Conservation (phyloP, 495 filamentous ascomycete genomes). For the Rhypophila decipiens region DNA sequence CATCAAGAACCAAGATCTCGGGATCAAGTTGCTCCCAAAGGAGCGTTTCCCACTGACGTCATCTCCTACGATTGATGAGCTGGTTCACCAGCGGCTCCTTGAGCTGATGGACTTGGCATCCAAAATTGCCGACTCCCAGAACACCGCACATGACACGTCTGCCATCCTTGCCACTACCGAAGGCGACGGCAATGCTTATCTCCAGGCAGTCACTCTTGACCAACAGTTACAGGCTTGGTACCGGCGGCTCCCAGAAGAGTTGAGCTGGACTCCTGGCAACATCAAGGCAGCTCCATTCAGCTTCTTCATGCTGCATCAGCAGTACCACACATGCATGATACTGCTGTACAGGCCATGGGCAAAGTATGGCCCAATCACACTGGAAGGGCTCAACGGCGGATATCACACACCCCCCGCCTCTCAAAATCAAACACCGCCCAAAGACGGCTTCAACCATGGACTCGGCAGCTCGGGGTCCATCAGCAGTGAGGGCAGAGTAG, state of each 20-base stretch:
- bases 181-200: slow-evolving; percentile 34
- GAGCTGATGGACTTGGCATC: slow-evolving; percentile 49
- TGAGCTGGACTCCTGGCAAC: slow-evolving; percentile 44
- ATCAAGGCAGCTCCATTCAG: slow-evolving; percentile 42
- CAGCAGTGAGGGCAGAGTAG: slow-evolving; percentile 31
- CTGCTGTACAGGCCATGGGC: slow-evolving; percentile 46
- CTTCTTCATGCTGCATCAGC: slow-evolving; percentile 48
- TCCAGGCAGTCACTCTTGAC: slow-evolving; percentile 40
- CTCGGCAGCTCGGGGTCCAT: background rate
- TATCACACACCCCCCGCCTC: background rate
- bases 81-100: slow-evolving; percentile 40
- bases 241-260: slow-evolving; percentile 35
- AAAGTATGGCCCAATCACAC: slow-evolving; percentile 32
- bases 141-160: slow-evolving; percentile 8
- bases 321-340: slow-evolving; percentile 46
- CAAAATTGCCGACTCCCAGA: slow-evolving; percentile 38
- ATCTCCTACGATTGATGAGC: slow-evolving; percentile 21
- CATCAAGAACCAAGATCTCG: slow-evolving; percentile 45
- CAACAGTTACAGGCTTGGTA: slow-evolving; percentile 48
- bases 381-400: slow-evolving; percentile 12
- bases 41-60: slow-evolving; percentile 23
- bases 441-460: background rate
- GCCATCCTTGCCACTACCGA: slow-evolving; percentile 19
- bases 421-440: background rate
- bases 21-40: slow-evolving; percentile 34